Conservation (phyloP, 768 basidiomycete species). For the Nidularia sp. region DNA sequence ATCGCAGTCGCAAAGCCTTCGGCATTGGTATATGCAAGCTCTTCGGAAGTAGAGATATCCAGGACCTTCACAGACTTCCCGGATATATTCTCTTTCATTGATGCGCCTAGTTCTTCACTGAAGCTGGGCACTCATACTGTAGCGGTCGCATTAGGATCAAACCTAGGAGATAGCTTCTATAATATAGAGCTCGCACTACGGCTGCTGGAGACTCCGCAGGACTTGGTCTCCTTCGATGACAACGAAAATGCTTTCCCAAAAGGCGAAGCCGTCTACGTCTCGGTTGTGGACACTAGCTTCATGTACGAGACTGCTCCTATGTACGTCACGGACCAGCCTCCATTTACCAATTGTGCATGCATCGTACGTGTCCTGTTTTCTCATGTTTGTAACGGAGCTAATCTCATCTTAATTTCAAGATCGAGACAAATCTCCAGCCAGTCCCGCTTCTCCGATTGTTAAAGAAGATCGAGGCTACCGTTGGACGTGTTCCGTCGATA, state of each 20-base stretch:
- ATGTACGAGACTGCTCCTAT: slow-evolving; percentile 93
- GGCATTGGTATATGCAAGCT: slow-evolving; percentile 64
- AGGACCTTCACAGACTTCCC: slow-evolving; percentile 38
- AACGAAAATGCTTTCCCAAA: slow-evolving; percentile 4
- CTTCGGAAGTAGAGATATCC: slow-evolving; percentile 58
- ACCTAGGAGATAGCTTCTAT: slow-evolving; percentile 81
- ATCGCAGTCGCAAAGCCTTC: slow-evolving; percentile 69
- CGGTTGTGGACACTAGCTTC: slow-evolving; percentile 76
- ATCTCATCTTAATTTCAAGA: slow-evolving; percentile 34
- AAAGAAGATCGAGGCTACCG: slow-evolving; percentile 67
- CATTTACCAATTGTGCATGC: slow-evolving; percentile 89
- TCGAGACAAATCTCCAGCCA: slow-evolving; percentile 71
- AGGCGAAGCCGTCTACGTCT: slow-evolving; percentile 17
- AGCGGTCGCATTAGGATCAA: slow-evolving; percentile 84
- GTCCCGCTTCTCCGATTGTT: slow-evolving; percentile 52
- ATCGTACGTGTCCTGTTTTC: slow-evolving; percentile 49
- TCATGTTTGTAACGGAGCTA: background rate
- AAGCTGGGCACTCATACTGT: slow-evolving; percentile 20
- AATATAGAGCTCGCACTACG: slow-evolving; percentile 80
- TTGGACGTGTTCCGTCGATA: slow-evolving; percentile 77
- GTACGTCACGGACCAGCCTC: slow-evolving; percentile 90
- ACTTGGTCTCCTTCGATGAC: slow-evolving; percentile 15
- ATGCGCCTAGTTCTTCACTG: background rate
- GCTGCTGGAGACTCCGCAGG: slow-evolving; percentile 52
- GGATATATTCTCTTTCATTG: slow-evolving; percentile 1